Conservation (phyloP, 176 grass and related monocot species). For the Musa itinerans region DNA sequence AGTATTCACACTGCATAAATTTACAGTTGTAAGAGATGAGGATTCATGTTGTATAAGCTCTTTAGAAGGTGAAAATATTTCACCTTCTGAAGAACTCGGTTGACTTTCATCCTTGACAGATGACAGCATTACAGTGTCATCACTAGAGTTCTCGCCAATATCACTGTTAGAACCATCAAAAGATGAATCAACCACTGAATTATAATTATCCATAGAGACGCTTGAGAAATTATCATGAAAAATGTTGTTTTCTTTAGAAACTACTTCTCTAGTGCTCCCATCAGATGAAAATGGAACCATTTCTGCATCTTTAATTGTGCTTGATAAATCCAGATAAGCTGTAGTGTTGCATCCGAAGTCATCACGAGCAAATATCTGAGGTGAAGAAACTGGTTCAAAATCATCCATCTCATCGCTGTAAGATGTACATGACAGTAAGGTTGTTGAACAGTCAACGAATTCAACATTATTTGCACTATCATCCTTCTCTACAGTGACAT, state of each 20-base stretch:
- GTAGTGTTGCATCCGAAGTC: conserved; percentile 11
- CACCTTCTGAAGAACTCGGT: conserved; percentile 1
- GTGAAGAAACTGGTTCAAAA: conserved; percentile 26
- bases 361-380: conserved; percentile 14
- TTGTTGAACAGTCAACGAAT: conserved; percentile 29
- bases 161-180: conserved; percentile 28
- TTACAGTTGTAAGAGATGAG: neutral
- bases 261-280: neutral
- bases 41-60: neutral
- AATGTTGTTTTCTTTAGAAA: neutral
- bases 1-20: conserved; percentile 22
- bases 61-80: neutral
- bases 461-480: conserved; percentile 38
- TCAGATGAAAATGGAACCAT: neutral
- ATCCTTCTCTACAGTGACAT: conserved; percentile 39
- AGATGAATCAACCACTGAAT: conserved; percentile 25
- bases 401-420: conserved; percentile 38
- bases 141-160: conserved; percentile 18
- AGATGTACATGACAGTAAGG: conserved; percentile 29
- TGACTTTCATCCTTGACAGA: conserved; percentile 26
- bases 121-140: conserved; percentile 12
- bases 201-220: too few species aligned
- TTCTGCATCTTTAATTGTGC: conserved; percentile 4
- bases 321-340: conserved; percentile 10
- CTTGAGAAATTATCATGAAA: neutral